Evolutionary conservation across 2,329 filamentous ascomycete species (phyloP).

Genomic region (Mollisiaceae sp.): DNA sequence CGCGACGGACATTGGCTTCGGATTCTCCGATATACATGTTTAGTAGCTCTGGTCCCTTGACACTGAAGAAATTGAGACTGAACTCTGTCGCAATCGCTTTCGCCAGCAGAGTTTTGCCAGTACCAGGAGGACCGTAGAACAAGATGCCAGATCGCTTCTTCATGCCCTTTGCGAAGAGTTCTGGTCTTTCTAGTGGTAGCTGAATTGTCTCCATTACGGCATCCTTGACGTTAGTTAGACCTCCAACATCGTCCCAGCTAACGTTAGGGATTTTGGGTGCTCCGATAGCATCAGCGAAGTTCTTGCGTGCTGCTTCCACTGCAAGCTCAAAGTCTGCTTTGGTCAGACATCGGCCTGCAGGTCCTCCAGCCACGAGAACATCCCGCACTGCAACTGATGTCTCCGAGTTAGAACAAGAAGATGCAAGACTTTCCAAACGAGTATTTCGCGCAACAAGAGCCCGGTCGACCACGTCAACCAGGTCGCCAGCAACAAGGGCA

Average conservation of each 20-base stretch:
- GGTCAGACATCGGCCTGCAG: slow-evolving; percentile 77
- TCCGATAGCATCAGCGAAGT: slow-evolving; percentile 96
- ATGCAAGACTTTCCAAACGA: slow-evolving; percentile 76
- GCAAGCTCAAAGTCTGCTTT: slow-evolving; percentile 89
- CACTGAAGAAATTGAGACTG: slow-evolving; percentile 91
- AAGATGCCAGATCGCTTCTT: slow-evolving; percentile 95
- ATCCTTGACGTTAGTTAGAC: slow-evolving; percentile 91
- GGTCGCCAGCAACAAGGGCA: slow-evolving; percentile 89
- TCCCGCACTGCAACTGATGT: slow-evolving; percentile 72
- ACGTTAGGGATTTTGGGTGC: slow-evolving; percentile 98
- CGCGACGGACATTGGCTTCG: slow-evolving; percentile 86
- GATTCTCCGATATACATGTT: slow-evolving; percentile 98
- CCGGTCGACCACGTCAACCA: slow-evolving; percentile 92
- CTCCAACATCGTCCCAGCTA: slow-evolving; percentile 94
- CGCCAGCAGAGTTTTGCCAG: slow-evolving; percentile 89
- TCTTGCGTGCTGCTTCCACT: slow-evolving; percentile 93
- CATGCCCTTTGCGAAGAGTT: slow-evolving; percentile 96
- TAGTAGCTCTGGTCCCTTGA: slow-evolving; percentile 88
- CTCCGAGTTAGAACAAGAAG: slow-evolving; percentile 47
- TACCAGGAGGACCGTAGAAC: slow-evolving; percentile 90
- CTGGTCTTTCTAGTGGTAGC: slow-evolving; percentile 85
- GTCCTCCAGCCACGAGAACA: slow-evolving; percentile 85
- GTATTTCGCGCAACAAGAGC: slow-evolving; percentile 78
- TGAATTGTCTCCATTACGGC: slow-evolving; percentile 98
- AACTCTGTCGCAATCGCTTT: slow-evolving; percentile 95